These are phyloP conservation scores for Ogataea zsoltii DNA, from an alignment of 805 yeast species.

Conservation along the genomic window DNA sequence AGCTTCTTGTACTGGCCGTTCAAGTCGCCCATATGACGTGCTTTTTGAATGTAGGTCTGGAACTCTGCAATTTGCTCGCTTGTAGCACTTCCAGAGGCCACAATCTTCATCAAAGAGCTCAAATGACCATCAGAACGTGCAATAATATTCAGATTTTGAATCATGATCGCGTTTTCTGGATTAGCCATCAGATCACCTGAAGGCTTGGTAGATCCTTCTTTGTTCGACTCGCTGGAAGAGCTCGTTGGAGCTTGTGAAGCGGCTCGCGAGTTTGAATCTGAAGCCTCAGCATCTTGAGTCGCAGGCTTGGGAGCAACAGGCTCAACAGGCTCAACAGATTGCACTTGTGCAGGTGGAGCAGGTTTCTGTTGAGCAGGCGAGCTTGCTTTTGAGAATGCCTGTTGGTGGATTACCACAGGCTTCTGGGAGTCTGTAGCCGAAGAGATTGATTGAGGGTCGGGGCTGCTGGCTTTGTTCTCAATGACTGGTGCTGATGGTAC, in stretches of 20 bases:
- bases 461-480: no score
- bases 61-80: conserved; percentile 73
- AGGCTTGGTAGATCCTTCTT: conserved; percentile 15
- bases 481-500: no score
- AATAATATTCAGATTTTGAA: conserved; percentile 77
- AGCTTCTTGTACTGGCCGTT: conserved; percentile 28
- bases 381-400: no score
- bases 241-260: neutral
- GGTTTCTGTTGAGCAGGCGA: no score
- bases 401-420: no score
- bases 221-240: neutral
- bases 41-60: conserved; percentile 77
- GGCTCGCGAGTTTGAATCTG: no score
- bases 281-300: no score
- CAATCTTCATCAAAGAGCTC: conserved; percentile 74
- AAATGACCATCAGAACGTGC: conserved; percentile 73
- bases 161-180: conserved; percentile 76
- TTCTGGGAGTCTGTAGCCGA: no score
- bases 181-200: conserved; percentile 37
- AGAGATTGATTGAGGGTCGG: no score
- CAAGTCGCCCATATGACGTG: conserved; percentile 66
- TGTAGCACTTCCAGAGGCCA: conserved; percentile 80
- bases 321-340: no score
- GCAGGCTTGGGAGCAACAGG: no score
- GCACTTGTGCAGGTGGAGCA: no score